Percentiles rank a stretch among this genome's conserved stretches.
phyloP scores from a whole-genome alignment of 345 rosid genomes.

The thale cress (Arabidopsis thaliana) region TAIR10.1 NC_003071.7:7263001-7263500 shows the following conservation, averaged over 20 bases:
- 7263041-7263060: slow-evolving; percentile 85
- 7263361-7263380: slow-evolving; percentile 42
- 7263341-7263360: slow-evolving; percentile 2
- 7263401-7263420: slow-evolving; percentile 82
- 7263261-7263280: slow-evolving; percentile 87
- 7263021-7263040: slow-evolving; percentile 69
- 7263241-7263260: slow-evolving; percentile 63
- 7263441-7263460: slow-evolving; percentile 48
- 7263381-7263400: slow-evolving; percentile 74
- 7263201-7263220: slow-evolving; percentile 64
- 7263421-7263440: slow-evolving; percentile 73
- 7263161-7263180: slow-evolving; percentile 39
- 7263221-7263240: slow-evolving; percentile 55
- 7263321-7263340: background rate
- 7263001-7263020: slow-evolving; percentile 86
- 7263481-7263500: slow-evolving; percentile 54
- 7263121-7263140: background rate
- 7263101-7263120: slow-evolving; percentile 3
- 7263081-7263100: slow-evolving; percentile 46
- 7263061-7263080: slow-evolving; percentile 97
- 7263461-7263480: slow-evolving; percentile 48
- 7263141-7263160: background rate
- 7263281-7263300: slow-evolving; percentile 61
- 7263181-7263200: slow-evolving; percentile 69
- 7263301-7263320: background rate